A percentile compares a stretch with the other conserved stretches of the same genome.
Conservation (phyloP, 768 basidiomycete genomes). For the Symmetrospora coprosmae region DNA sequence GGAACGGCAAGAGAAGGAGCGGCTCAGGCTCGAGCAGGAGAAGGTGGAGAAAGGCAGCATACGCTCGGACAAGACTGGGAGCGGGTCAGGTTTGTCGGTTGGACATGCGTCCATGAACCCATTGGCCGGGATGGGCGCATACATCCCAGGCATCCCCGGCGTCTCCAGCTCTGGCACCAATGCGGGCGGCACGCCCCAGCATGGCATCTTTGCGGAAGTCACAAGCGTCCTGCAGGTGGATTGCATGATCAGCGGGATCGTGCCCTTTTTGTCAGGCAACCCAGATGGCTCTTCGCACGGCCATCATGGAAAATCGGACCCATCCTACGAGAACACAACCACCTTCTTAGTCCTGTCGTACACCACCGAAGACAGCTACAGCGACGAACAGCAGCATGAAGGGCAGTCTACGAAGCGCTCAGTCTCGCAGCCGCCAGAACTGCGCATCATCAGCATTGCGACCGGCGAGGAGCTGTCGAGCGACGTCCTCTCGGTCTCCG, state of each 20-base stretch:
- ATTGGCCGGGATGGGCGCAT: slow-evolving; percentile 14
- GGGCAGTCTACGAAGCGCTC: too few relatives aligned
- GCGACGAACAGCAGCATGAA: slow-evolving; percentile 65
- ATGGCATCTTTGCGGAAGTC: slow-evolving; percentile 56
- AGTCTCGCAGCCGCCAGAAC: slow-evolving; percentile 88
- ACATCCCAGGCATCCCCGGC: neutral
- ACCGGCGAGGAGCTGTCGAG: slow-evolving; percentile 73
- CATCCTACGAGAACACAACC: neutral
- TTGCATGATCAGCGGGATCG: slow-evolving; percentile 84
- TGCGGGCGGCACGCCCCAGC: slow-evolving; percentile 42
- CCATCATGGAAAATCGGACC: neutral
- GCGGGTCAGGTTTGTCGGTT: neutral
- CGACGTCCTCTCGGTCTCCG: slow-evolving; percentile 64
- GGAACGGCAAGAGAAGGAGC: slow-evolving; percentile 9
- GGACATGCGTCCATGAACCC: neutral
- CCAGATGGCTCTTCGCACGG: slow-evolving; percentile 41
- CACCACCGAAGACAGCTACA: slow-evolving; percentile 52
- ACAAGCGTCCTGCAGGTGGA: slow-evolving; percentile 84
- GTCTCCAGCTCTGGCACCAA: slow-evolving; percentile 39
- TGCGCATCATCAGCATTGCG: slow-evolving; percentile 67
- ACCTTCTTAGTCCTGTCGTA: neutral
- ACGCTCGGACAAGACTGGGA: neutral
- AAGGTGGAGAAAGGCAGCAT: neutral
- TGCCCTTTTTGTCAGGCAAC: slow-evolving; percentile 44
- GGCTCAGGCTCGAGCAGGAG: slow-evolving; percentile 5